A percentile compares a stretch with the other conserved stretches of the same genome.
Conservation (phyloP, 345 rosid species). For the Citrus sp. region DNA sequence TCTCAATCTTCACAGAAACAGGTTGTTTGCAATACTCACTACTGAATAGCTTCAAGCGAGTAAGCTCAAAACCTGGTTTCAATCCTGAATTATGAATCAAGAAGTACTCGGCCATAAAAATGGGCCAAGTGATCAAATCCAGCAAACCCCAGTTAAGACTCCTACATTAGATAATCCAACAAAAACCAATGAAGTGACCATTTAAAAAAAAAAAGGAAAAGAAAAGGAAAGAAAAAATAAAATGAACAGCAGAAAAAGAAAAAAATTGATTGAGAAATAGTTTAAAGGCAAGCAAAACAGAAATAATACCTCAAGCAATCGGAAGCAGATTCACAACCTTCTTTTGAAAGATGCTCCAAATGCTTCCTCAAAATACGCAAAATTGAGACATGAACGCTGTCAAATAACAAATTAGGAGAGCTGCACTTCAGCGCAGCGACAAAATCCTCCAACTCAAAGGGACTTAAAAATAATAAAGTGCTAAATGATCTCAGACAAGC, state of each 20-base stretch:
- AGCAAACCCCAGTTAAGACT: conserved; percentile 82
- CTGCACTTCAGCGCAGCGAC: conserved; percentile 59
- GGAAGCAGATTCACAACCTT: conserved; percentile 79
- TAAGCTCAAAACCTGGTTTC: conserved; percentile 54
- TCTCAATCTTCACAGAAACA: conserved; percentile 57
- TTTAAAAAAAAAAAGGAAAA: conserved; percentile 10
- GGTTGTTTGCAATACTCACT: conserved; percentile 75
- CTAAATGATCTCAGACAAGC: conserved; percentile 91
- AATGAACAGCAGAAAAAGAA: not conserved
- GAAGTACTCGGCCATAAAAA: conserved; percentile 75
- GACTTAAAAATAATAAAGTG: conserved; percentile 76
- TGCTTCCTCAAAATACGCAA: conserved; percentile 69
- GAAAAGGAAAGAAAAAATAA: not conserved
- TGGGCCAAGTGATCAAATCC: conserved; percentile 86
- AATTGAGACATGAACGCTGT: conserved; percentile 78
- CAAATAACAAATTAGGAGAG: conserved; percentile 60
- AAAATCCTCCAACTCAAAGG: conserved; percentile 89
- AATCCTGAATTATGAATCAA: conserved; percentile 57
- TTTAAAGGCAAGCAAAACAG: not conserved
- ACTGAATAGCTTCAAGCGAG: conserved; percentile 50
- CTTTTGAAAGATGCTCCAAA: conserved; percentile 67
- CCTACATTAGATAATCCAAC: conserved; percentile 51
- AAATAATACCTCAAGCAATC: conserved; percentile 80
- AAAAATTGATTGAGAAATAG: not conserved
- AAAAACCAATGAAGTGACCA: conserved; percentile 16